Conservation (phyloP, 2,329 filamentous ascomycete genomes). For the Pseudogymnoascus sp. region DNA sequence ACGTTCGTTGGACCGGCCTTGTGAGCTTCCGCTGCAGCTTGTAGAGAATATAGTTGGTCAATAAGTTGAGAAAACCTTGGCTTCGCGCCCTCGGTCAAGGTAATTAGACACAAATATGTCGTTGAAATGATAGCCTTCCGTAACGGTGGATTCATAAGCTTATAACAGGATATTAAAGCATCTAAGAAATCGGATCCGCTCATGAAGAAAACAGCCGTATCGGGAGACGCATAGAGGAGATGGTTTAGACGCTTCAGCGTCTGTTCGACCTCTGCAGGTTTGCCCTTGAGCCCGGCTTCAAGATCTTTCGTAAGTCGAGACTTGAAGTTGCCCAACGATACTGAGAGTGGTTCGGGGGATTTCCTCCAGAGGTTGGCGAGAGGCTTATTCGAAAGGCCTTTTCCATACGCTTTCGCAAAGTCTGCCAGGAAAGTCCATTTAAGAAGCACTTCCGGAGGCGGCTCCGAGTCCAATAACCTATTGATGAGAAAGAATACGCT, state of each 20-base stretch:
- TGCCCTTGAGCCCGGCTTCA: conserved; percentile 49
- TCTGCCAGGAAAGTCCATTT: conserved; percentile 62
- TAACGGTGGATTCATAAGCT: conserved; percentile 52
- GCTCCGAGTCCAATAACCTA: conserved; percentile 41
- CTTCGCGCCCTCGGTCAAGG: conserved; percentile 56
- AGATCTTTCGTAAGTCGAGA: conserved; percentile 52
- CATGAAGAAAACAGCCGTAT: conserved; percentile 55
- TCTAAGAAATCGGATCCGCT: conserved; percentile 85
- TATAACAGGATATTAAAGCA: conserved; percentile 58
- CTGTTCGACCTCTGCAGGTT: conserved; percentile 46
- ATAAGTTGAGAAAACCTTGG: conserved; percentile 67
- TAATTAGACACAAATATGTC: conserved; percentile 65
- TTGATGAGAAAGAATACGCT: conserved; percentile 56
- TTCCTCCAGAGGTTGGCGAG: conserved; percentile 42
- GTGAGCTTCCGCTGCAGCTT: conserved; percentile 59
- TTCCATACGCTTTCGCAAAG: conserved; percentile 53
- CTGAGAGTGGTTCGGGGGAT: conserved; percentile 42
- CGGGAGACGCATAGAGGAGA: conserved; percentile 52
- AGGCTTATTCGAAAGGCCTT: conserved; percentile 48
- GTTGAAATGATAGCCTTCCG: conserved; percentile 63
- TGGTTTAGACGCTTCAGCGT: conserved; percentile 52
- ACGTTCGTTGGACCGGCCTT: conserved; percentile 44
- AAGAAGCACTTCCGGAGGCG: conserved; percentile 41
- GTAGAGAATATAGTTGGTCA: conserved; percentile 77
- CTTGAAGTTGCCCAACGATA: conserved; percentile 51